Base-by-base conservation (phyloP, 2,329 filamentous ascomycete genomes). In the Berkeleyomyces basicola region DNA sequence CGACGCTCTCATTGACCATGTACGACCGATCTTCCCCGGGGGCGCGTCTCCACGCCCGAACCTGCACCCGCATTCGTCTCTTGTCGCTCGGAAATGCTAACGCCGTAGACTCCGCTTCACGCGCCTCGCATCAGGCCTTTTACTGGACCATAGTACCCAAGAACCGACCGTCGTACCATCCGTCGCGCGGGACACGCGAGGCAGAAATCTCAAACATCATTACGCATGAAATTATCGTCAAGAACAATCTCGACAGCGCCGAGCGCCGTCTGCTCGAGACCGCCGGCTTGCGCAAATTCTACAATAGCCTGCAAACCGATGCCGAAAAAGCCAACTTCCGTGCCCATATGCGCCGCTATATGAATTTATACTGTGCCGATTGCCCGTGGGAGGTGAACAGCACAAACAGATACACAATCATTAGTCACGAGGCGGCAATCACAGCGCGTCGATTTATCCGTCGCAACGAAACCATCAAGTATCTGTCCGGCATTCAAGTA, bases 81-180 rank as follows among this genome's bases (percentile, higher is more conserved):
- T 40, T 43, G 11, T 59, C 23, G 39, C 65, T 72, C 65, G 70
- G 65, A 43, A 33, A 46, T 42, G 46, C 66, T 67, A 59, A 59
- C n/a, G 42, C 39, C 14, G 16, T 39, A 46, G 31, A 23, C 42
- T 59, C 66, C 64, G 6, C 33, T 58, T 11, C 5, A 9, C 23
- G 14, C 37, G 14, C 39, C 36, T 7, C 44, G 37, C 46, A 43
- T 65, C 68, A 96, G 92, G 86, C 90, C 7, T 96, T 88, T 74
- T 99, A 93, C 77, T 97, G 93, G 92, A 92, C 92, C 4, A 88
- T 83, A 3, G 96, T 96, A 64, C 91, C 92, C 67, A 99, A 99
- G 75, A 96, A 97, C 70, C 85, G 88, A 65, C 84, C 83, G 63
- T 89, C 88, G 62, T 97, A 95, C 73, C 87, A 88, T 69, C 81